Evolutionary conservation across 345 rosid species (phyloP), one percentile per base, ranked within the genome.

Genomic region (Brassica cretica): DNA sequence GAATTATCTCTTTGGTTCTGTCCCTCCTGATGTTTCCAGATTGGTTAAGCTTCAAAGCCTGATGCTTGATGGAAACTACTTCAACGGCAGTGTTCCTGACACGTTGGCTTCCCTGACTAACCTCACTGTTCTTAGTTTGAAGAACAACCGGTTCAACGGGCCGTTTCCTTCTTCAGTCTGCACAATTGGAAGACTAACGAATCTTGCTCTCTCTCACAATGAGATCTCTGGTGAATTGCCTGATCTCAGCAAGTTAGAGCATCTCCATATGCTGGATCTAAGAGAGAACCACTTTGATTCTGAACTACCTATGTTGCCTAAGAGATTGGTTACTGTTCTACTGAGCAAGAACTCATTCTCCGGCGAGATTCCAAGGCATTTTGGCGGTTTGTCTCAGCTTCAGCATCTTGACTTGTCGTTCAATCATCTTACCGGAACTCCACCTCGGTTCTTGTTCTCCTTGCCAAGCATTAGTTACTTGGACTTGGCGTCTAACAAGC

Each of bases 331-430:
- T 62, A 91, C 98, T 1, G 80, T 83, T 81, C 90, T 95, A 25
- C 87, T 95, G 16, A 88, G 94, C 84, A 85, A 83, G 79, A 95
- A 95, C 82, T 87, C 82, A 1, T 81, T 93, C 92, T 85, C 96
- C 14, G 96, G 97, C 8, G 81, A 81, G 67, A 88, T 95, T 80
- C 91, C 90, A 0, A 78, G 24, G 27, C 87, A 85, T 76, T 85
- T 87, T 76, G 85, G 89, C 32, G 75, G 58, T 58, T 80, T 95
- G 81, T 76, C 62, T 83, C 89, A 85, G 81, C 97, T 95, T 77
- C 98, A 93, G 66, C 97, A 95, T 82, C 94, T 95, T 77, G 99
- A 93, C 81, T 78, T 95, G 70, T 91, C 98, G 68, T 86, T 82
- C 74, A 95, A 93, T 85, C 82, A 80, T 85, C 75, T 95, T n/a